phyloP scores from a whole-genome alignment of 768 basidiomycete genomes.

The Tulasnella sp. region DNA sequence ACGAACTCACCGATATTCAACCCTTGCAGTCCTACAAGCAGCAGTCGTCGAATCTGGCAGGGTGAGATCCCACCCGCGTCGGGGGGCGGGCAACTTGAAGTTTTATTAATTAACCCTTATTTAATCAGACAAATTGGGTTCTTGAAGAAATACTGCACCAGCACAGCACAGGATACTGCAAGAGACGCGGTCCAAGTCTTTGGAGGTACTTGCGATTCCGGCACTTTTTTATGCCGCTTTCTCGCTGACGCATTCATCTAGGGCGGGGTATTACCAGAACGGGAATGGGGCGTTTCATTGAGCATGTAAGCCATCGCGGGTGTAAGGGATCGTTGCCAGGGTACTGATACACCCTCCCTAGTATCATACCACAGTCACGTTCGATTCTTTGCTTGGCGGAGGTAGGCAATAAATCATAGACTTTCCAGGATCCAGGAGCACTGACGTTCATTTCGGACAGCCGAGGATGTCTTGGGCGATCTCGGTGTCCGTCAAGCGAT shows the following conservation, averaged over 20 bases:
- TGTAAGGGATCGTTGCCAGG: slow-evolving; percentile 1
- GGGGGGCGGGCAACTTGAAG: no score
- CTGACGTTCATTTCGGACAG: slow-evolving; percentile 11
- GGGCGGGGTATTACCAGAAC: slow-evolving; percentile 76
- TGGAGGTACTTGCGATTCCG: slow-evolving; percentile 21
- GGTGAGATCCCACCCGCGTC: slow-evolving; percentile 38
- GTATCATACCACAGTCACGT: slow-evolving; percentile 78
- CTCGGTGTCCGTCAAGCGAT: slow-evolving; percentile 77
- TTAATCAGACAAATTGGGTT: slow-evolving; percentile 53
- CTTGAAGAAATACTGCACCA: slow-evolving; percentile 70
- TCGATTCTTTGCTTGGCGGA: slow-evolving; percentile 74
- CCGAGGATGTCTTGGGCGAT: slow-evolving; percentile 50
- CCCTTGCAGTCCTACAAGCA: slow-evolving; percentile 52
- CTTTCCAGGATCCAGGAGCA: background rate
- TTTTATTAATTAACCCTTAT: slow-evolving; percentile 33
- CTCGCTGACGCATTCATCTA: slow-evolving; percentile 43
- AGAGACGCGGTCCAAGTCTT: slow-evolving; percentile 47
- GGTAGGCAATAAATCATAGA: slow-evolving; percentile 45
- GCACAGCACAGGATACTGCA: slow-evolving; percentile 69
- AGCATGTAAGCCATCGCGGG: slow-evolving; percentile 38
- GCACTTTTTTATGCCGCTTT: background rate
- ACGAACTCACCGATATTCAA: background rate
- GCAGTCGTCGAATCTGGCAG: slow-evolving; percentile 64
- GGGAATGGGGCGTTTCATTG: slow-evolving; percentile 71
- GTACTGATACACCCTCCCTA: slow-evolving; percentile 33